Evolutionary conservation across 1,284 basidiomycete species (phyloP).

Genomic region (Cystobasidium slooffiae): DNA sequence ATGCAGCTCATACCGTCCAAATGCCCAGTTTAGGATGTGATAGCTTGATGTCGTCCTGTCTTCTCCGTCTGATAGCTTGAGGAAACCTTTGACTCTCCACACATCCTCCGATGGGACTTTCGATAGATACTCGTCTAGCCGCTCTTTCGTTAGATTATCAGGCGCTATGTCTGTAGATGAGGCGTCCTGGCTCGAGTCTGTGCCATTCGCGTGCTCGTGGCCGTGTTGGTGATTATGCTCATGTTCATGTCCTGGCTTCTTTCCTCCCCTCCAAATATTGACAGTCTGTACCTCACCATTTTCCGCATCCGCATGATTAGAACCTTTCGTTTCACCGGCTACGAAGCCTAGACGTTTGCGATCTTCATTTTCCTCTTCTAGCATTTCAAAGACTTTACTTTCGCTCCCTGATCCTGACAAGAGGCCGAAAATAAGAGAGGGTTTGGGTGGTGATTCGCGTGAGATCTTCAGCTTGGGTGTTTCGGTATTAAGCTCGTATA

Average conservation of each 20-base stretch:
- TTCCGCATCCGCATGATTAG: slow-evolving; percentile 58
- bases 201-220: slow-evolving; percentile 45
- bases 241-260: slow-evolving; percentile 50
- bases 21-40: slow-evolving; percentile 85
- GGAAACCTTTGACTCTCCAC: slow-evolving; percentile 82
- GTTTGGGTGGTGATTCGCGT: slow-evolving; percentile 61
- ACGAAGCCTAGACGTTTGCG: slow-evolving; percentile 42
- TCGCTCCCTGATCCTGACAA: not conserved
- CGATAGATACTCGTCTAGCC: slow-evolving; percentile 61
- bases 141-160: slow-evolving; percentile 54
- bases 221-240: slow-evolving; percentile 56
- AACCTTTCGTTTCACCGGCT: slow-evolving; percentile 19
- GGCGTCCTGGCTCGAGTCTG: not conserved
- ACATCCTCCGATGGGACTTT: slow-evolving; percentile 68
- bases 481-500: slow-evolving; percentile 83
- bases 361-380: slow-evolving; percentile 49
- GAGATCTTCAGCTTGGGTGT: slow-evolving; percentile 78
- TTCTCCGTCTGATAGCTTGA: slow-evolving; percentile 60
- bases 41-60: slow-evolving; percentile 54
- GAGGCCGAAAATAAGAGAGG: slow-evolving; percentile 77
- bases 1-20: slow-evolving; percentile 76
- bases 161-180: not conserved
- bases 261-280: slow-evolving; percentile 64
- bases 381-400: slow-evolving; percentile 32
- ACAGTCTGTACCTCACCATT: slow-evolving; percentile 82